A percentile compares a stretch with the other conserved stretches of the same genome.
Conservation (phyloP, 2,329 filamentous ascomycete species). For the Fusarium falciforme region DNA sequence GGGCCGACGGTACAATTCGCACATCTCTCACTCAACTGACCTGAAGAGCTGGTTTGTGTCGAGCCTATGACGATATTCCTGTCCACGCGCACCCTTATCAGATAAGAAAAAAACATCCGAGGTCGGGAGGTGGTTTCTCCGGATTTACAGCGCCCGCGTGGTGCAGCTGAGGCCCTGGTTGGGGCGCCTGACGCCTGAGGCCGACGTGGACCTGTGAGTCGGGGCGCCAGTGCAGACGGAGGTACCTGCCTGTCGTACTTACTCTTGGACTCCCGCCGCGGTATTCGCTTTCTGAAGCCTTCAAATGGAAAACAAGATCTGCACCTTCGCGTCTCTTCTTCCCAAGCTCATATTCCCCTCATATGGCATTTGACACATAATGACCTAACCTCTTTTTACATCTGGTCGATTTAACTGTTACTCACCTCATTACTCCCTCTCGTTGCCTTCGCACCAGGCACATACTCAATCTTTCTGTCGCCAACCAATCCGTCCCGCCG, state of each 20-base stretch:
- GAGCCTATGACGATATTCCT: conserved; percentile 41
- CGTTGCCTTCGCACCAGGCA: conserved; percentile 21
- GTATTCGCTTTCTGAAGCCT: conserved; percentile 42
- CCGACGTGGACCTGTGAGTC: conserved; percentile 8
- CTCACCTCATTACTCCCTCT: conserved; percentile 19
- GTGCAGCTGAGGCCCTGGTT: conserved; percentile 20
- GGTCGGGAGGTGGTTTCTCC: conserved; percentile 41
- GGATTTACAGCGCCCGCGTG: conserved; percentile 19
- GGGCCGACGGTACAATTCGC: background rate
- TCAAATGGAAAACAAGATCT: conserved; percentile 35
- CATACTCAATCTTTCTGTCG: conserved; percentile 23
- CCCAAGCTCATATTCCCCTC: conserved; percentile 31
- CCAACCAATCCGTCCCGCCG: conserved; percentile 39
- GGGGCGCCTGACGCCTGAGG: conserved; percentile 33
- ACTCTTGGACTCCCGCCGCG: conserved; percentile 15
- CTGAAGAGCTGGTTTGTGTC: background rate
- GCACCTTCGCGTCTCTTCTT: conserved; percentile 38
- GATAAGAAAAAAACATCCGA: conserved; percentile 38
- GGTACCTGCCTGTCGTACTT: conserved; percentile 5
- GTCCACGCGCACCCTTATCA: conserved; percentile 30
- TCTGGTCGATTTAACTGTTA: conserved; percentile 37
- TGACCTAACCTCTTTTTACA: conserved; percentile 39
- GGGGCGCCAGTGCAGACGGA: conserved; percentile 7
- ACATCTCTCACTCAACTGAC: background rate
- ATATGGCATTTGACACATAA: conserved; percentile 36